Conservation (phyloP, 192 early-diverging fungal genomes). For the Jimgerdemannia lactiflua region DNA sequence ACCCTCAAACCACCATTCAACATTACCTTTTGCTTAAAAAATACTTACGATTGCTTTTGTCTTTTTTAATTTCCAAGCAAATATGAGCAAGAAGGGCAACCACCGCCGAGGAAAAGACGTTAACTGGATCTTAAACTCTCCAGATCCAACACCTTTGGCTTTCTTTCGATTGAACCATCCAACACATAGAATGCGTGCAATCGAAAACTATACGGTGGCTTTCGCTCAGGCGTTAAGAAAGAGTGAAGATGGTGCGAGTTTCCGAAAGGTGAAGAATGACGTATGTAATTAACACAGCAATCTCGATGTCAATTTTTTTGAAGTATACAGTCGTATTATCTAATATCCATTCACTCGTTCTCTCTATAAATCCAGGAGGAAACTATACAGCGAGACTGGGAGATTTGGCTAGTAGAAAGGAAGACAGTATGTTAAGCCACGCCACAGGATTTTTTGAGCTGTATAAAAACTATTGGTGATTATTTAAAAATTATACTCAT, state of each 20-base stretch:
- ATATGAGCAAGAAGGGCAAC: background rate
- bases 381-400: background rate
- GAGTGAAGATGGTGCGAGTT: background rate
- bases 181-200: background rate
- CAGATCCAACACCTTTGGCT: background rate
- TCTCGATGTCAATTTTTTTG: background rate
- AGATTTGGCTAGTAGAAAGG: background rate
- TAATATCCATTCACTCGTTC: background rate
- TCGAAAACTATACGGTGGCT: background rate
- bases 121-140: background rate
- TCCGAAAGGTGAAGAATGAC: background rate
- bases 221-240: background rate
- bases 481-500: background rate
- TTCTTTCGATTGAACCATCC: background rate
- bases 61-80: background rate
- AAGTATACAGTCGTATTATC: background rate
- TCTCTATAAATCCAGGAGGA: background rate
- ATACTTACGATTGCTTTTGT: background rate
- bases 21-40: background rate
- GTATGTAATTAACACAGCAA: background rate
- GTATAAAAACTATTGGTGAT: background rate
- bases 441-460: background rate
- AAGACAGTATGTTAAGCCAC: background rate
- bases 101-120: background rate
- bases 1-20: background rate